Evolutionary conservation across 148 eudicot genomes (phyloP), one percentile per base, ranked within the genome.

Genomic region (Pouteria glomerata): DNA sequence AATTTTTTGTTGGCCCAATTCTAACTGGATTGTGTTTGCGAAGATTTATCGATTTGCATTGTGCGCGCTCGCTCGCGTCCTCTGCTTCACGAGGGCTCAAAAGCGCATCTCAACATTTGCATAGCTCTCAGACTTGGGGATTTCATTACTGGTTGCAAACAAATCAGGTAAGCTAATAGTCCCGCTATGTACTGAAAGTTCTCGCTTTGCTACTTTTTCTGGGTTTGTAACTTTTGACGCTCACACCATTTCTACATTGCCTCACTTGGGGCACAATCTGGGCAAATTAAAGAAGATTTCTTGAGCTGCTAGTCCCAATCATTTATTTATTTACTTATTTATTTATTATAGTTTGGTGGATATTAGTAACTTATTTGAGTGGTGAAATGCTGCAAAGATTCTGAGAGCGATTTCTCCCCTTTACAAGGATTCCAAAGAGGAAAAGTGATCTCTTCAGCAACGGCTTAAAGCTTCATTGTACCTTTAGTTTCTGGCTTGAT

Each of bases 121-220:
- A 13, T 42, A 14, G 47, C 48, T 63, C 26, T 63, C 66, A 63
- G 66, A 35, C 16, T 39, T 37, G 11, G 45, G 21, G 21, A 11
- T 39, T 14, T 63, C 37, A 42, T 63, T 37, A 26, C 66, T 39
- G 29, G 66, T 39, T 19, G 29, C 29, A 24, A 63, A 44, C 27
- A 63, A 63, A 63, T 63, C 67, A 63, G 67, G 67, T 63, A 63
- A 63, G n/a, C n/a, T 62, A n/a, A 14, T 41, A 2, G 16, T 58
- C 23, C 64, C 16, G 41, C 39, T 63, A 6, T 14, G 3, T 63
- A 13, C 30, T 63, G 47, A 39, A 39, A 41, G 15, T 29, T 27
- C 44, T 55, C 27, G n/a, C 57, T 47, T 30, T 21, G n/a, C 4
- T 55, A 3, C 59, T 55, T 7, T 3, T 21, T 24, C 24, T 23